phyloP scores from a whole-genome alignment of 2,329 filamentous ascomycete species.

The Hymenoscyphus albidus region DNA sequence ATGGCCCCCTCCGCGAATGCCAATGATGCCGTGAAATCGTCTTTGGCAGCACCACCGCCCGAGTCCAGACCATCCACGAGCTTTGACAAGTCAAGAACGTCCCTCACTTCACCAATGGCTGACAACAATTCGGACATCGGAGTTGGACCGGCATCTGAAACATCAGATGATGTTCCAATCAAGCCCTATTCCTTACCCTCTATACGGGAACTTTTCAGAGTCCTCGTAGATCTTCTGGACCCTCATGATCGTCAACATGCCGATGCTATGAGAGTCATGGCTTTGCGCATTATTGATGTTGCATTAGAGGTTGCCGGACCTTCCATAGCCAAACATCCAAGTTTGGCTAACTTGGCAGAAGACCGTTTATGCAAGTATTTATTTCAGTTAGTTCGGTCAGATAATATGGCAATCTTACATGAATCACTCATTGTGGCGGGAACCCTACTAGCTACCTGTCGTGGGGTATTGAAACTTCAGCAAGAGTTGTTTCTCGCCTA shows the following conservation, averaged over 20 bases:
- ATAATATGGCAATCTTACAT: conserved; percentile 92
- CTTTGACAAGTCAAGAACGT: conserved; percentile 38
- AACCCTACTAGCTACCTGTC: conserved; percentile 85
- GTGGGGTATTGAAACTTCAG: conserved; percentile 86
- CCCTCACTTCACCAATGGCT: conserved; percentile 16
- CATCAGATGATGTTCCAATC: conserved; percentile 49
- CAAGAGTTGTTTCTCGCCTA: conserved; percentile 96
- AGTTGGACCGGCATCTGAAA: conserved; percentile 30
- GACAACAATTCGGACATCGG: conserved; percentile 27
- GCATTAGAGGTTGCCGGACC: conserved; percentile 94
- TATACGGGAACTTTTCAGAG: conserved; percentile 89
- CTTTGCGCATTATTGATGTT: conserved; percentile 92
- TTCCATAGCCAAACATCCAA: conserved; percentile 89
- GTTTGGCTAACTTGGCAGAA: conserved; percentile 80
- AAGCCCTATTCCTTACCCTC: conserved; percentile 92
- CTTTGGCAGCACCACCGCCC: conserved; percentile 42
- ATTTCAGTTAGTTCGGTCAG: conserved; percentile 92
- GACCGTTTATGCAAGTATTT: conserved; percentile 90
- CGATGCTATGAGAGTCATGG: conserved; percentile 96
- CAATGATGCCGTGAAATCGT: conserved; percentile 53
- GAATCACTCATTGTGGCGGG: conserved; percentile 90
- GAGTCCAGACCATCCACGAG: conserved; percentile 40
- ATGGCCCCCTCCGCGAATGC: conserved; percentile 77
- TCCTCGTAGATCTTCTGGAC: conserved; percentile 88
- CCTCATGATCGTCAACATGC: conserved; percentile 90